A percentile compares a stretch with the other conserved stretches of the same genome.
Conservation (phyloP, 2,329 filamentous ascomycete genomes). For the Mycosphaerella arachidis region DNA sequence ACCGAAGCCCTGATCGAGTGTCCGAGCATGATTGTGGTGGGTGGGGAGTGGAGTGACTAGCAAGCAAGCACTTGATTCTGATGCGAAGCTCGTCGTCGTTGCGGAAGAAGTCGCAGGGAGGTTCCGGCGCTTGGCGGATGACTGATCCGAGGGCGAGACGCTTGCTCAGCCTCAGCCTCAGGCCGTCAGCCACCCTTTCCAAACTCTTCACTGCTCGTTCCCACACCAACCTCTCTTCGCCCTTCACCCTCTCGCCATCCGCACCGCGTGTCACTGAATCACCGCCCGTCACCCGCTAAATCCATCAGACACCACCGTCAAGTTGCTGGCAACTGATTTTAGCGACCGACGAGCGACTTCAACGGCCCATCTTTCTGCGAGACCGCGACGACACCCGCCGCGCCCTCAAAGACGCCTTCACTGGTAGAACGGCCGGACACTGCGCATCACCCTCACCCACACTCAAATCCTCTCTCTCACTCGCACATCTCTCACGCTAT, state of each 20-base stretch:
- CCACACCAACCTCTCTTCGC: conserved; percentile 8
- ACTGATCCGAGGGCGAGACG: neutral
- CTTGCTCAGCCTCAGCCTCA: neutral
- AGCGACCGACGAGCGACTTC: conserved; percentile 28
- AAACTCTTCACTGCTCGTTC: conserved; percentile 4
- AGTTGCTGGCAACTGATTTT: conserved; percentile 24
- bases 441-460: conserved; percentile 17
- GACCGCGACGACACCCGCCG: conserved; percentile 18
- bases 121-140: neutral
- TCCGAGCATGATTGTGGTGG: conserved; percentile 51
- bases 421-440: conserved; percentile 43
- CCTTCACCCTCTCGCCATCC: conserved; percentile 17
- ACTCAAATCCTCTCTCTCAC: conserved; percentile 3
- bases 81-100: neutral
- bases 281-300: conserved; percentile 14
- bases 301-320: conserved; percentile 2
- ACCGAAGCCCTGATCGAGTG: conserved; percentile 60
- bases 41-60: neutral
- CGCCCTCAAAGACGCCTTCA: conserved; percentile 56
- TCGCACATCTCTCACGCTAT: conserved; percentile 10
- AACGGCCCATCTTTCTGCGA: conserved; percentile 29
- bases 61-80: neutral
- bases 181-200: neutral
- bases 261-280: conserved; percentile 24
- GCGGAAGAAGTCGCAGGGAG: neutral